phyloP scores from a whole-genome alignment of 2,329 filamentous ascomycete genomes.

The Calonectria fujianensis region DNA sequence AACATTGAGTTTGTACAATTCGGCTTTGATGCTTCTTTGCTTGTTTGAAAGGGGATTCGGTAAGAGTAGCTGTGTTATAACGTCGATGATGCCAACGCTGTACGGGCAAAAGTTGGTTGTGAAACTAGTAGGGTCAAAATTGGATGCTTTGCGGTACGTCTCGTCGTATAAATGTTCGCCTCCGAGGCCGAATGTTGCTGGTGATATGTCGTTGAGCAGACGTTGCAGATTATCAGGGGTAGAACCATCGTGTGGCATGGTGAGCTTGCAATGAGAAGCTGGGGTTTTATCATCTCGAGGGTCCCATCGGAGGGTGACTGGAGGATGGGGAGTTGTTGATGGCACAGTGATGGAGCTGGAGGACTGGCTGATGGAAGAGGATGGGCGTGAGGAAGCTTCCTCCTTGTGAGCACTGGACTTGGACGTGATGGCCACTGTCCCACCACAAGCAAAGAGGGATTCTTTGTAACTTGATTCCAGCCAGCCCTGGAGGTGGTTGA shows the following conservation, averaged over 20 bases:
- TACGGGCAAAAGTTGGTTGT: conserved; percentile 13
- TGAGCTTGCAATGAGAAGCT: neutral
- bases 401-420: neutral
- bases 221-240: neutral
- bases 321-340: neutral
- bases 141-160: conserved; percentile 11
- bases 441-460: conserved; percentile 7
- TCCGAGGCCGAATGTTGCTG: neutral
- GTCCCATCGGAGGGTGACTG: conserved; percentile 2
- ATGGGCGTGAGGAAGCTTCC: neutral
- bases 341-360: neutral
- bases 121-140: neutral
- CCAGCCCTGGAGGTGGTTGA: neutral
- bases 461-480: neutral
- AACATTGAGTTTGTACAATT: conserved; percentile 16
- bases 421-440: neutral
- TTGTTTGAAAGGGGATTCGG: neutral
- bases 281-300: neutral
- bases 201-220: neutral
- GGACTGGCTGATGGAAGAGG: neutral
- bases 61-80: neutral
- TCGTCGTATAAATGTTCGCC: conserved; percentile 9
- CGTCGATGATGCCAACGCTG: conserved; percentile 2
- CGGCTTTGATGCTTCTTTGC: neutral
- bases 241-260: neutral